Percentiles rank a stretch among this genome's conserved stretches.
phyloP scores from a whole-genome alignment of 345 rosid genomes.

The Mercurialis annua region DNA sequence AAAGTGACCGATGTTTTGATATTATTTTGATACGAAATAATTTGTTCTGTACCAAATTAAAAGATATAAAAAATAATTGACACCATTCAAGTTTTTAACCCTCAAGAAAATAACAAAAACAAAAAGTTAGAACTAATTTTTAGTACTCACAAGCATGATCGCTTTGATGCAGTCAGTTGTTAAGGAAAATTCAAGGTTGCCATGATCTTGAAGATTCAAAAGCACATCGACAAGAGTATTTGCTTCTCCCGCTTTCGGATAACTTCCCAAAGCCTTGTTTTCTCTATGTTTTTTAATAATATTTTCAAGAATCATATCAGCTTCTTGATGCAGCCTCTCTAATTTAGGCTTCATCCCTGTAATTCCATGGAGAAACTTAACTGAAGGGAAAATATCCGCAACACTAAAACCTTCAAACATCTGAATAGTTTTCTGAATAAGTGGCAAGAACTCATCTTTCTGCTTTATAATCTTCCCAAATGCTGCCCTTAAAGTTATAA shows the following conservation, averaged over 20 bases:
- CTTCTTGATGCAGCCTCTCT: conserved; percentile 7
- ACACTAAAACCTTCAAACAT: background rate
- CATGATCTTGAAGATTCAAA: background rate
- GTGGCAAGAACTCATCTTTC: too few relatives aligned
- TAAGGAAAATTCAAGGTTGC: background rate
- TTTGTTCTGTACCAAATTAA: background rate
- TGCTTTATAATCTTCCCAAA: background rate
- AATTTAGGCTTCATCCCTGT: background rate
- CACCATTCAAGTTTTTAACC: too few relatives aligned
- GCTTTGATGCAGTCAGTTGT: conserved; percentile 2
- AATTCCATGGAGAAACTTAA: background rate
- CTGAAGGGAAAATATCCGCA: conserved; percentile 1
- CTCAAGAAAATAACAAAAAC: background rate
- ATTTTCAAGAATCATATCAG: background rate
- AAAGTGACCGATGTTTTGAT: background rate
- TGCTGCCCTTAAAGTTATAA: background rate
- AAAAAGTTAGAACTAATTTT: background rate
- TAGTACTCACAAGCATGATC: background rate
- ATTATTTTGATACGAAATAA: background rate
- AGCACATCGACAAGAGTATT: background rate
- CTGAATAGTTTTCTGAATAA: too few relatives aligned
- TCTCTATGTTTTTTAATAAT: background rate
- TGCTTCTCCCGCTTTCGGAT: background rate
- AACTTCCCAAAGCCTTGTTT: background rate
- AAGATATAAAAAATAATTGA: background rate